Conservation (phyloP, 2,329 filamentous ascomycete genomes). For the Mollisia scopiformis region DNA sequence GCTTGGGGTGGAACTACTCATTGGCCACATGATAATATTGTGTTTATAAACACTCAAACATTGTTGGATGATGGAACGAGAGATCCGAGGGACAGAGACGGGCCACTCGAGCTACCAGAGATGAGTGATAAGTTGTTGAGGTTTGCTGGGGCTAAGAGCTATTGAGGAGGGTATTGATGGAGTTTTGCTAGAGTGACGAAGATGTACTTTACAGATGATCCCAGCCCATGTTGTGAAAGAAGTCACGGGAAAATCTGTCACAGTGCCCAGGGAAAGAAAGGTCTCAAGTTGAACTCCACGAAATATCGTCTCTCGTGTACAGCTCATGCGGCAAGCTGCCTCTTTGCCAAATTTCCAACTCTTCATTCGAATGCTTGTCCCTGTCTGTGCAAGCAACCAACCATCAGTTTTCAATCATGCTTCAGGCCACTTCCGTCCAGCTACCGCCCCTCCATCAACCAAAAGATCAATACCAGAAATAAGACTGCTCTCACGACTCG, state of each 20-base stretch:
- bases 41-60: slow-evolving; percentile 11
- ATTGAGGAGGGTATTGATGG: slow-evolving; percentile 23
- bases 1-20: slow-evolving; percentile 45
- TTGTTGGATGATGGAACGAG: slow-evolving; percentile 27
- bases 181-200: no score
- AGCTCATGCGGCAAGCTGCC: no score
- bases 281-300: no score
- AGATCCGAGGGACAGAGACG: slow-evolving; percentile 27
- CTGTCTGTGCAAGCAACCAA: no score
- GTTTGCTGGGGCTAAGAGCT: slow-evolving; percentile 34
- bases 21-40: slow-evolving; percentile 42
- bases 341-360: no score
- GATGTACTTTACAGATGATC: no score
- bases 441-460: slow-evolving; percentile 8
- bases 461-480: slow-evolving; percentile 13
- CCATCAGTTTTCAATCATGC: no score
- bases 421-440: background rate
- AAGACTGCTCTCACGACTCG: slow-evolving; percentile 1
- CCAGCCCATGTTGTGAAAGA: no score
- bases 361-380: no score
- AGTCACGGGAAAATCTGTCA: no score
- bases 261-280: no score
- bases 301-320: no score
- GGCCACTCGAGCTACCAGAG: slow-evolving; percentile 32
- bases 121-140: slow-evolving; percentile 32